Conservation (phyloP, 1,284 basidiomycete genomes). For the Tilletia indica region DNA sequence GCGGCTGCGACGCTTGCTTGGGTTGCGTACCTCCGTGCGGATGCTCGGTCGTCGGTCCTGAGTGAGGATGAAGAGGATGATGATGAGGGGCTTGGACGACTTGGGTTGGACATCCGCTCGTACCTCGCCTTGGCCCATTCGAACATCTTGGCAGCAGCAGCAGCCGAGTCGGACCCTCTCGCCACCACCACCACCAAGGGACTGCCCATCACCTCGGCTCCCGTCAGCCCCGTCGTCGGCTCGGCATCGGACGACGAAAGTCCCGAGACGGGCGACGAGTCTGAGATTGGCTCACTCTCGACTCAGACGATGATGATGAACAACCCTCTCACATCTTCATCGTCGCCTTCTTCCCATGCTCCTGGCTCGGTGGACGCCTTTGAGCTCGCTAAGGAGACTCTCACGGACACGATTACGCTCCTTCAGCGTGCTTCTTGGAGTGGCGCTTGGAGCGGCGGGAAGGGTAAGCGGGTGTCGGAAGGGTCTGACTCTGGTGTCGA, state of each 20-base stretch:
- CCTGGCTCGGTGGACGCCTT: constrained; percentile 15
- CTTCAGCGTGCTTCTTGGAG: constrained; percentile 16
- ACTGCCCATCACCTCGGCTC: no score
- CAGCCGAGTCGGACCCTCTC: background rate
- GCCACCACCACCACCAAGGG: no score
- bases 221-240: background rate
- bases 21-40: constrained; percentile 37
- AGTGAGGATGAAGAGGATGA: background rate
- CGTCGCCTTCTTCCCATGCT: background rate
- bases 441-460: background rate
- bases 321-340: background rate
- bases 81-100: background rate
- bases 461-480: constrained; percentile 12
- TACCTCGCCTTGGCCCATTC: constrained; percentile 9
- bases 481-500: constrained; percentile 21
- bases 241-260: background rate
- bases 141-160: background rate
- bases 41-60: background rate
- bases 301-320: background rate
- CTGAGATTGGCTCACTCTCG: constrained; percentile 11
- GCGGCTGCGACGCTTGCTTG: constrained; percentile 36
- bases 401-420: constrained; percentile 25
- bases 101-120: background rate
- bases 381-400: constrained; percentile 22
- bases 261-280: background rate